phyloP scores from a whole-genome alignment of 2,329 filamentous ascomycete species.

The Colletotrichum limetticola region DNA sequence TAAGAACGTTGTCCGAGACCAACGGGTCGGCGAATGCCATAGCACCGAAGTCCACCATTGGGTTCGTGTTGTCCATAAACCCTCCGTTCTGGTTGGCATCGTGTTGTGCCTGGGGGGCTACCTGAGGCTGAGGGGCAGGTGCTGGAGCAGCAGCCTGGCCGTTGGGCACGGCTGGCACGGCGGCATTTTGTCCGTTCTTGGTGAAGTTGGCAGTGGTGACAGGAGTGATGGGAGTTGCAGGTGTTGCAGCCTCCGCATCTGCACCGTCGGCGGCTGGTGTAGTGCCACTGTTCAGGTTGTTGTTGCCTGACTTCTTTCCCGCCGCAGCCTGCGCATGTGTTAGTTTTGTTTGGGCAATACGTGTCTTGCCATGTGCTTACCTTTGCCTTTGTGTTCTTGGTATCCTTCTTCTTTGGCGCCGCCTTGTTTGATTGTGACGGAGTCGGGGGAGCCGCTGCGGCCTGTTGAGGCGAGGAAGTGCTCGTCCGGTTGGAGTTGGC shows the following conservation, averaged over 20 bases:
- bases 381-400: constrained; percentile 74
- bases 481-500: constrained; percentile 64
- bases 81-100: constrained; percentile 59
- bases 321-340: constrained; percentile 56
- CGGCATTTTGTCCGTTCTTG: constrained; percentile 55
- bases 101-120: constrained; percentile 55
- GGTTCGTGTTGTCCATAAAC: constrained; percentile 54
- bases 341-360: background rate
- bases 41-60: constrained; percentile 58
- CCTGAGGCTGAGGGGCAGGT: constrained; percentile 54
- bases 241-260: constrained; percentile 69
- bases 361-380: constrained; percentile 55
- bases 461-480: constrained; percentile 71
- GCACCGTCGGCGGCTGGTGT: constrained; percentile 68
- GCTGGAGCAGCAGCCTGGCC: constrained; percentile 57
- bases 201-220: constrained; percentile 62
- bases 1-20: constrained; percentile 66
- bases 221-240: constrained; percentile 73
- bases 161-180: constrained; percentile 50
- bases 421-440: constrained; percentile 79
- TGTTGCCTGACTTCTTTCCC: constrained; percentile 70
- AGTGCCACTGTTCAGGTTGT: constrained; percentile 62
- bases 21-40: constrained; percentile 69
- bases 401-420: constrained; percentile 81
- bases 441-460: constrained; percentile 77